Evolutionary conservation across 306 rosid genomes (phyloP), one percentile per base, ranked within the genome.

Genomic region (Rosa lucieae): DNA sequence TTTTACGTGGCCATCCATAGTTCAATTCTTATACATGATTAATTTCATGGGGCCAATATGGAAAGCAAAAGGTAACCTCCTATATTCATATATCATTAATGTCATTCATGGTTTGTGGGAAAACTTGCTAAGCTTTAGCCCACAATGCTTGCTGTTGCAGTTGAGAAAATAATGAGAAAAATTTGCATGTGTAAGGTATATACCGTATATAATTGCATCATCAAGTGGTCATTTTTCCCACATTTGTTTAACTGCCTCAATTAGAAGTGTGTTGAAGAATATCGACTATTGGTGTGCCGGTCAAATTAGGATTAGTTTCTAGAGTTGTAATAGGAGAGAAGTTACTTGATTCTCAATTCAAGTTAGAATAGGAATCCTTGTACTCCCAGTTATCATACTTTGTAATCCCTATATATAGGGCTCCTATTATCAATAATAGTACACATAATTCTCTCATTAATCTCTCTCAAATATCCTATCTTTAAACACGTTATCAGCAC

Each of bases 21-120:
- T 56, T 11, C 13, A 8, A 26, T 66, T 73, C 49, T 14, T 37
- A 32, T 32, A 32, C 37, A 2, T 32, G 37, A 32, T 32, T 63
- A 12, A 9, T 78, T 75, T 58, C 14, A 43, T 49, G 59, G 74
- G 79, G 29, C 72, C 87, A 65, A 66, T 14, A 20, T 26, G 32
- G 79, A 84, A 76, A 84, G 78, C 80, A 67, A 76, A 67, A 75
- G 26, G 44, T n/a, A 74, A 72, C 80, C 52, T 21, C 83, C 40
- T 23, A 13, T 44, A 44, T 65, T 74, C 32, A 53, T 35, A 67
- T 35, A 48, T 8, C 62, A 70, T 66, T 67, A 83, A 80, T 83
- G 51, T 67, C 17, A 72, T 78, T 78, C 77, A 79, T 70, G 51
- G 29, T 13, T 71, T 75, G 66, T 71, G 71, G 8, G 42, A n/a